phyloP scores from a whole-genome alignment of 1,284 basidiomycete species.

The Austropuccinia psidii region DNA sequence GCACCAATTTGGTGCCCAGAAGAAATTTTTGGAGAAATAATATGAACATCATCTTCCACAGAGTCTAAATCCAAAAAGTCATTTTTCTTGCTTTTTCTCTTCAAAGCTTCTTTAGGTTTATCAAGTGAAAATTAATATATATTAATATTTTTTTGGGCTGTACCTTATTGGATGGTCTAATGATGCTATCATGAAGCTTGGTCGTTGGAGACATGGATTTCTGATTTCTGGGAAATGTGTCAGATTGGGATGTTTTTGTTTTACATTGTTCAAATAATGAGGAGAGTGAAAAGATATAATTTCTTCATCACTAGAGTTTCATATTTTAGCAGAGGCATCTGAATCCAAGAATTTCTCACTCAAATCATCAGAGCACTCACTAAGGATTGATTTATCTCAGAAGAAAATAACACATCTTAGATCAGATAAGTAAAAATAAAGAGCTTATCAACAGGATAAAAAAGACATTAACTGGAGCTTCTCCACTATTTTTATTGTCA shows the following conservation, averaged over 20 bases:
- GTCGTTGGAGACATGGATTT: not conserved
- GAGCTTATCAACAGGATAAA: not conserved
- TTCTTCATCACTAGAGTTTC: conserved; percentile 29
- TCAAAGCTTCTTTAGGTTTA: not conserved
- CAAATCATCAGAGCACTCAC: conserved; percentile 6
- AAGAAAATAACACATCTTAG: not conserved
- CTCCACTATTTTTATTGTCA: not conserved
- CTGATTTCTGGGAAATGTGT: no score
- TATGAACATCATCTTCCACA: not conserved
- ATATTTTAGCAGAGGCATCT: conserved; percentile 30
- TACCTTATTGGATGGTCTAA: no score
- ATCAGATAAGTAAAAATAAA: not conserved
- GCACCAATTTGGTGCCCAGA: not conserved
- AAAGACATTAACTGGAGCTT: not conserved
- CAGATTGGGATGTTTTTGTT: no score
- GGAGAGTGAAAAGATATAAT: conserved; percentile 25
- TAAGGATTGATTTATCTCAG: conserved; percentile 20
- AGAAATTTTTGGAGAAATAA: not conserved
- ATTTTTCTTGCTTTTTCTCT: not conserved
- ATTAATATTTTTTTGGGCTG: not conserved
- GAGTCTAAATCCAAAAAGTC: conserved; percentile 11
- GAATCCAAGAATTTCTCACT: conserved; percentile 24
- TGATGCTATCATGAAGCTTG: no score
- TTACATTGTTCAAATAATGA: conserved; percentile 25
- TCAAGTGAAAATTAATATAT: not conserved